Evolutionary conservation across 2,329 filamentous ascomycete species (phyloP), one percentile per base, ranked within the genome.

Genomic region (Neospermospora avenae): DNA sequence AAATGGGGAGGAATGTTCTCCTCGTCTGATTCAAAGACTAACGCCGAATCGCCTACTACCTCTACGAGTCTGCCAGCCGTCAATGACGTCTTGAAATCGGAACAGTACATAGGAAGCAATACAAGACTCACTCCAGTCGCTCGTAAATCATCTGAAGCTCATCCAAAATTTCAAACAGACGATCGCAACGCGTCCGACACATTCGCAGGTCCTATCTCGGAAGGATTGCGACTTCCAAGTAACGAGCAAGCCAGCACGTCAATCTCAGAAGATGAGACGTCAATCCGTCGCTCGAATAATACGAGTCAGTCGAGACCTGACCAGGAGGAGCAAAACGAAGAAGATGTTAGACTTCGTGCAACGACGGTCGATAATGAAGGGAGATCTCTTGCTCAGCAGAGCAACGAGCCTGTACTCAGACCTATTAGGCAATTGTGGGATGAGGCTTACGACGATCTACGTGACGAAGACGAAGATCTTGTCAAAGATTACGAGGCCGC

Each of bases 341-440:
- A n/a, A n/a, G n/a, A n/a, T n/a, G n/a, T n/a, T n/a, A n/a, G n/a
- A n/a, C n/a, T n/a, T n/a, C n/a, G n/a, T n/a, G n/a, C n/a, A n/a
- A n/a, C n/a, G n/a, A n/a, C n/a, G n/a, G n/a, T n/a, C n/a, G n/a
- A n/a, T n/a, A n/a, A n/a, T n/a, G n/a, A n/a, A n/a, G n/a, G n/a
- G n/a, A n/a, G n/a, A n/a, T n/a, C 37, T 39, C 37, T 4, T 39
- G 18, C 11, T n/a, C 14, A 39, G 16, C 5, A 16, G 16, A 11
- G 3, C 7, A 4, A 39, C 6, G 14, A n/a, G 37, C 14, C 37
- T 39, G 37, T 4, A 39, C 6, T 44, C 4, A 7, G 22, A 55
- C 35, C 46, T 8, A 53, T 58, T 22, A 4, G 20, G 14, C 48
- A 54, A n/a, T 18, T 59, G 3, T 59, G 57, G 57, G 46, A 59